Conservation (phyloP, 2,329 filamentous ascomycete genomes). For the Claviceps pusilla region DNA sequence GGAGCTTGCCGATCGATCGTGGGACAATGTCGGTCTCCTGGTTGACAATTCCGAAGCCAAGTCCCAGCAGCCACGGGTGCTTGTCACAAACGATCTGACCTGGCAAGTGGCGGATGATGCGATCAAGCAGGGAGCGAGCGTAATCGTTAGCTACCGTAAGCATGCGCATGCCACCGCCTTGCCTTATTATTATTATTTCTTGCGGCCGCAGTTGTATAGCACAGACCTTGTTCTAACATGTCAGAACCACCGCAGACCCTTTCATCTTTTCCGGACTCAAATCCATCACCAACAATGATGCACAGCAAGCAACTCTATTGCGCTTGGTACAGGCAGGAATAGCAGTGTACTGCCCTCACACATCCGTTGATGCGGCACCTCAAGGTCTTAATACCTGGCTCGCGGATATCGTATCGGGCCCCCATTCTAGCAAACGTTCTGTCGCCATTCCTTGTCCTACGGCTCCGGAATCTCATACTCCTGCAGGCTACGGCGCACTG, state of each 20-base stretch:
- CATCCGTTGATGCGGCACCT: constrained; percentile 75
- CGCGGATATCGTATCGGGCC: constrained; percentile 62
- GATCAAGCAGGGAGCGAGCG: constrained; percentile 56
- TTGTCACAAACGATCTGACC: constrained; percentile 76
- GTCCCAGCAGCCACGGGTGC: constrained; percentile 21
- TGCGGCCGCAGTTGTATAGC: background rate
- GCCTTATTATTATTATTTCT: constrained; percentile 1
- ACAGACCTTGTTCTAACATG: background rate
- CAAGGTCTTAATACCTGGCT: constrained; percentile 90
- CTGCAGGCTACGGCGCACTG: constrained; percentile 37
- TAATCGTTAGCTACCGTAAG: constrained; percentile 78
- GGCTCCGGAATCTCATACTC: constrained; percentile 28
- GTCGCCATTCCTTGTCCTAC: constrained; percentile 30
- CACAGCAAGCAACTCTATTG: constrained; percentile 75
- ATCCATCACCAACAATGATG: constrained; percentile 66
- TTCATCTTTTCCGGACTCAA: constrained; percentile 94
- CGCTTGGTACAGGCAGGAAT: constrained; percentile 73
- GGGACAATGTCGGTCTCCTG: constrained; percentile 92
- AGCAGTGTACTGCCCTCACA: constrained; percentile 92
- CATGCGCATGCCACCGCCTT: constrained; percentile 4
- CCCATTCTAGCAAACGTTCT: constrained; percentile 22
- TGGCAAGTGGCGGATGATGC: constrained; percentile 81
- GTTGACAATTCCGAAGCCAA: constrained; percentile 27
- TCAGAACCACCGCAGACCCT: constrained; percentile 46
- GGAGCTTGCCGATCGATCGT: constrained; percentile 72